Base-by-base conservation (phyloP, 805 yeast genomes). In the Cyberlindnera mississippiensis region DNA sequence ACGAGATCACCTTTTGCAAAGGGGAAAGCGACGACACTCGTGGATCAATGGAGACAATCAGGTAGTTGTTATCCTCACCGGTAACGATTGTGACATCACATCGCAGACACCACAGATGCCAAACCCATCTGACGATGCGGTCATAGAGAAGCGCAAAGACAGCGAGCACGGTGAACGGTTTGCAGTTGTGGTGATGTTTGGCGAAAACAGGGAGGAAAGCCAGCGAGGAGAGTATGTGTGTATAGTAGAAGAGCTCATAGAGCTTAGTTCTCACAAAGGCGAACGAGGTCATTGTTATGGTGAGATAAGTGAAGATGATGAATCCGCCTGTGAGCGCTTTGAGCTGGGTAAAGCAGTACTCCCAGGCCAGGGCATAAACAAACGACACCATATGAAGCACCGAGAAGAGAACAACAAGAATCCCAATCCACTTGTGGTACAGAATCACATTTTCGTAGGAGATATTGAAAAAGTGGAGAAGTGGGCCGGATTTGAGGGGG, bases 401-500 rank as follows among this genome's bases (percentile, higher is more conserved):
- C 3, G 60, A 45, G 27, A 43, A 45, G 9, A 36, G 7, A 2
- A 57, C 28, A 14, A 51, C 57, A 11, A 56, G 22, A 0, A 41
- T 34, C 1, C 60, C 60, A 22, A 56, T 18, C 17, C 47, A 54
- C 33, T 55, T 57, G 40, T 57, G 61, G 26, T 52, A 56, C 5
- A 53, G 37, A 2, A 57, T 30, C 13, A 57, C 38, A 17, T 46
- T 49, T 33, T 57, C 60, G 31, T 57, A 57, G 14, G 57, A 50
- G 17, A 40, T 38, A 13, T 45, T 36, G 8, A 47, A 32, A 20
- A 57, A 20, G 8, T 48, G 44, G 6, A 54, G 35, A 19, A 57
- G 37, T 0, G 58, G 53, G 3, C 61, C 58, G 5, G 52, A 42
- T 20, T 57, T 57, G 19, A 57, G 35, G 2, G 61, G 61, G 6